Evolutionary conservation across 257 asterid genomes (phyloP).

Genomic region (Jacaranda mimosifolia): DNA sequence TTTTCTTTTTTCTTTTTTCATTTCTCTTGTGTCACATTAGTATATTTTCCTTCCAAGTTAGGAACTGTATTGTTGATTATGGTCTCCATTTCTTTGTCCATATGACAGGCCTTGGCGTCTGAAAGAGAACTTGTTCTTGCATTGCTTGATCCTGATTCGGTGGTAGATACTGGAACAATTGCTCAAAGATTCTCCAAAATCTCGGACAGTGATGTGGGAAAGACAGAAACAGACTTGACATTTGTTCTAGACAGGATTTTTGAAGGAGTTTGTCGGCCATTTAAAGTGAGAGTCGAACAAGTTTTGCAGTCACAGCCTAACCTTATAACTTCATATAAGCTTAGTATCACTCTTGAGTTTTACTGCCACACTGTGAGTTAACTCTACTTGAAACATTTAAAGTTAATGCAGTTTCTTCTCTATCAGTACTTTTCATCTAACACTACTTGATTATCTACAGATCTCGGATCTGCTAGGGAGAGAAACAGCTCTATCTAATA

Average conservation of each 20-base stretch:
- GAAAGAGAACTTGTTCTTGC: slow-evolving; percentile 98
- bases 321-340: slow-evolving; percentile 88
- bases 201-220: slow-evolving; percentile 60
- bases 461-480: slow-evolving; percentile 92
- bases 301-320: slow-evolving; percentile 98
- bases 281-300: slow-evolving; percentile 97
- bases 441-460: slow-evolving; percentile 50
- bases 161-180: slow-evolving; percentile 72
- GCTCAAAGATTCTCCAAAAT: slow-evolving; percentile 63
- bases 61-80: slow-evolving; percentile 28
- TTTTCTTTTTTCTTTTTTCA: neutral
- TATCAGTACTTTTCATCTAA: slow-evolving; percentile 29
- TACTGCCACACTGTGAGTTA: slow-evolving; percentile 93
- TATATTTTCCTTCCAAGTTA: slow-evolving; percentile 17
- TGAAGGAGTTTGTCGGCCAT: slow-evolving; percentile 99
- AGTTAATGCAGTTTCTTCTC: slow-evolving; percentile 7
- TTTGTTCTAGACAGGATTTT: slow-evolving; percentile 95
- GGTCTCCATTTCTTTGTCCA: slow-evolving; percentile 36
- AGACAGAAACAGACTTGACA: slow-evolving; percentile 82
- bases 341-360: slow-evolving; percentile 89
- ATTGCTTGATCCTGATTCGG: slow-evolving; percentile 90
- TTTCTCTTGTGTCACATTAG: neutral
- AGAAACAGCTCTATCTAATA: slow-evolving; percentile 88
- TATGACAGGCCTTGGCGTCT: slow-evolving; percentile 91
- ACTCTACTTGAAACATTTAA: slow-evolving; percentile 16